Evolutionary conservation across 1,139 yeast species (phyloP).

Genomic region (Pneumocystis canis): DNA sequence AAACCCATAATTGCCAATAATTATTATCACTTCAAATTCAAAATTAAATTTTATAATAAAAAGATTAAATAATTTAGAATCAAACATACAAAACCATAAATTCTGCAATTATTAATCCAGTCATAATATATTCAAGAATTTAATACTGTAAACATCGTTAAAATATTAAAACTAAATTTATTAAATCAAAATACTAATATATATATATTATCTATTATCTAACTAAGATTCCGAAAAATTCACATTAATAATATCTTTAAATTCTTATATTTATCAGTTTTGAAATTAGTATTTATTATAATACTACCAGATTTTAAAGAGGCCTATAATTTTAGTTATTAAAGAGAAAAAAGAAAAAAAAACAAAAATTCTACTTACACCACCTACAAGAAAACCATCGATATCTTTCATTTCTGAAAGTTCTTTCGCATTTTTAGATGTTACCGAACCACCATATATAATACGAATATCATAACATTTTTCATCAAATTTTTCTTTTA

Average conservation of each 20-base stretch:
- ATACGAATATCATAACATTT: constrained; percentile 72
- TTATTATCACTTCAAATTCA: no score
- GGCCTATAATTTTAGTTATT: background rate
- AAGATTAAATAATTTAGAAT: no score
- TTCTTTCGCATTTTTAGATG: constrained; percentile 80
- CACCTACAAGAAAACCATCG: constrained; percentile 98
- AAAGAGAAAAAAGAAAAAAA: background rate
- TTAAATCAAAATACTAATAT: background rate
- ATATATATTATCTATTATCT: background rate
- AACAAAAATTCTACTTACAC: constrained; percentile 31
- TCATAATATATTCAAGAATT: no score
- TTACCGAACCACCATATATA: constrained; percentile 97
- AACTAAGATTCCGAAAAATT: background rate
- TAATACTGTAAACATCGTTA: no score
- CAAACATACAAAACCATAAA: no score
- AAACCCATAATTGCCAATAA: no score
- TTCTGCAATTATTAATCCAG: no score
- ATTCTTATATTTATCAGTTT: background rate
- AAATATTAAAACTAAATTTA: no score
- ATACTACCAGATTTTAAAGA: background rate
- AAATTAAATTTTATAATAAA: no score
- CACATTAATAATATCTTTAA: background rate
- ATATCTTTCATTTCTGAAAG: constrained; percentile 88
- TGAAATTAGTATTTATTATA: background rate
- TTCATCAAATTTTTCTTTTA: constrained; percentile 63